phyloP scores from a whole-genome alignment of 1,284 basidiomycete species.

The Fomitiporia mediterranea region DNA sequence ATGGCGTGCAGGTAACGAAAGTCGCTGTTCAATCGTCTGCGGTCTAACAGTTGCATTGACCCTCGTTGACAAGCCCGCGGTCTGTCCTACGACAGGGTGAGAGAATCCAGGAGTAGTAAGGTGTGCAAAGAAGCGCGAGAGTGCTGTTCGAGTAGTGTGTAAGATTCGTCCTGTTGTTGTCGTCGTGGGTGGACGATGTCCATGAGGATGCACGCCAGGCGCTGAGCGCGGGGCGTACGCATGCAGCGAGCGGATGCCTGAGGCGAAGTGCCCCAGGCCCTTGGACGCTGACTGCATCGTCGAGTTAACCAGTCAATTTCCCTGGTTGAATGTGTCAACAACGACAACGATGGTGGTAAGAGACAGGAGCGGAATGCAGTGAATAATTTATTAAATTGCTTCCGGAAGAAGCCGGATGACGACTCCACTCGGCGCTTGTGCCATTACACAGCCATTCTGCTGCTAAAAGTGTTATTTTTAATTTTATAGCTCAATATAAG shows the following conservation, averaged over 20 bases:
- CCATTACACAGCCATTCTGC: neutral
- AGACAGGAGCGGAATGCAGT: too few species aligned
- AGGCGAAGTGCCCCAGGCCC: constrained; percentile 18
- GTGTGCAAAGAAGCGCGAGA: constrained; percentile 52
- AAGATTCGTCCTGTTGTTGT: constrained; percentile 5
- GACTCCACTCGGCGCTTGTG: neutral
- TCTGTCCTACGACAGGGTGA: constrained; percentile 30
- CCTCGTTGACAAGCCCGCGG: constrained; percentile 38
- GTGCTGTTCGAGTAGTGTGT: constrained; percentile 40
- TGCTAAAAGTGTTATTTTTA: too few species aligned
- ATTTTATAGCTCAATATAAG: too few species aligned
- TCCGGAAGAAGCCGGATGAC: too few species aligned
- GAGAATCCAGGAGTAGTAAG: constrained; percentile 53
- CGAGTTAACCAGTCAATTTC: neutral
- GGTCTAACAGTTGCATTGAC: constrained; percentile 22
- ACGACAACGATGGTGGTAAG: neutral
- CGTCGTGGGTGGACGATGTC: neutral
- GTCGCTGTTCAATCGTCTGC: constrained; percentile 32
- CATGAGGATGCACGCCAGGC: constrained; percentile 2
- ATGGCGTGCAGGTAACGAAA: constrained; percentile 45
- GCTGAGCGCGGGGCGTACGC: constrained; percentile 7
- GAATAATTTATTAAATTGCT: too few species aligned
- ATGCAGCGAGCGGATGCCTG: constrained; percentile 17
- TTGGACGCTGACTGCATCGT: constrained; percentile 17
- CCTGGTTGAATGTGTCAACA: too few species aligned